Conservation (phyloP, 192 early-diverging fungal genomes). For the Globomyces pollinis-pini region DNA sequence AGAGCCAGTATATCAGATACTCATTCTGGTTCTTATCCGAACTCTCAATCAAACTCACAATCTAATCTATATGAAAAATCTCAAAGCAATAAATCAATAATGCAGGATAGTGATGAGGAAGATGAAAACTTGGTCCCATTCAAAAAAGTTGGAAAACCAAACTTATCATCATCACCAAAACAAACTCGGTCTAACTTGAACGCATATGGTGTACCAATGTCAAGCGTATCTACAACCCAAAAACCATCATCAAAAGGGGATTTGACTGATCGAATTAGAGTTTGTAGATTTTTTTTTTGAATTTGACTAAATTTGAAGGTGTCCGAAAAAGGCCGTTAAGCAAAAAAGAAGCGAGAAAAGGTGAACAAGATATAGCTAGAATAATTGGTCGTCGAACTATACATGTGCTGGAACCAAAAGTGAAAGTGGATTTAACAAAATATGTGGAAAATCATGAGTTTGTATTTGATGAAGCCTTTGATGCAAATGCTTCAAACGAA, state of each 20-base stretch:
- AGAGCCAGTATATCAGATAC: too few relatives aligned
- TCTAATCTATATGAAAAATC: not conserved
- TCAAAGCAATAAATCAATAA: not conserved
- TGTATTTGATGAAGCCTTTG: conserved; percentile 95
- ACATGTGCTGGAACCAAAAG: conserved; percentile 89
- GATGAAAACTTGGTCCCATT: not conserved
- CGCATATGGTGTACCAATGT: conserved; percentile 66
- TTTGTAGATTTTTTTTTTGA: too few relatives aligned
- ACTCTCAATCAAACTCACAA: not conserved
- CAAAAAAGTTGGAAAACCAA: not conserved
- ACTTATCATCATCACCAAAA: conserved; percentile 10
- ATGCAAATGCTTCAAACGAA: conserved; percentile 68
- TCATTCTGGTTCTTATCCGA: too few relatives aligned
- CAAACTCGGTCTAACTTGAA: conserved; percentile 47
- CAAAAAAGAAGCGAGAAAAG: conserved; percentile 71
- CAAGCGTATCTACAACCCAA: conserved; percentile 7
- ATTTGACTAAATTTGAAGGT: too few relatives aligned
- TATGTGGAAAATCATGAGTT: conserved; percentile 93
- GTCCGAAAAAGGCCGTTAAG: conserved; percentile 92
- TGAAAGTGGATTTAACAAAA: conserved; percentile 90
- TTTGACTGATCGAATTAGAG: conserved; percentile 81
- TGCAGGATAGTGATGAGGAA: conserved; percentile 8
- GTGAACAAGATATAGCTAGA: conserved; percentile 79
- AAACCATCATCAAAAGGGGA: conserved; percentile 28
- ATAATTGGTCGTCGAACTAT: conserved; percentile 61